A percentile compares a stretch with the other conserved stretches of the same genome.
These are phyloP conservation scores for Pseudogymnoascus sp. DNA, from an alignment of 2,329 filamentous ascomycete species.

Conservation along the genomic window DNA sequence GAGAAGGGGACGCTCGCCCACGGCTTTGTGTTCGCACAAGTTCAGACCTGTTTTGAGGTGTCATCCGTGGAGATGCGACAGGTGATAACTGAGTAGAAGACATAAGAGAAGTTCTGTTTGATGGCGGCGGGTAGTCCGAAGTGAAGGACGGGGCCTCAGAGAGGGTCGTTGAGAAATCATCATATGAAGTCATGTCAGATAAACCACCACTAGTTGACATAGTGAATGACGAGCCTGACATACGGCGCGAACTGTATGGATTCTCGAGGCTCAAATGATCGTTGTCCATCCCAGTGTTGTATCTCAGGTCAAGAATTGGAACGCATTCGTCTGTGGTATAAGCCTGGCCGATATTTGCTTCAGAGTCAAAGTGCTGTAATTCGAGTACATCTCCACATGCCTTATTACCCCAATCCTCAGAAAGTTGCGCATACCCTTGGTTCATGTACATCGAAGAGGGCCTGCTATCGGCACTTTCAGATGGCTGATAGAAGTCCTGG, in stretches of 20 bases:
- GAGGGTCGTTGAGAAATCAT: conserved; percentile 60
- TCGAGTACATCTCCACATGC: conserved; percentile 51
- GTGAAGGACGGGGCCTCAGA: conserved; percentile 62
- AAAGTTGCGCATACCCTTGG: conserved; percentile 5
- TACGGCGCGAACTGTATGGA: conserved; percentile 50
- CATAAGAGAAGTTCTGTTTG: conserved; percentile 64
- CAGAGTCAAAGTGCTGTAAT: conserved; percentile 48
- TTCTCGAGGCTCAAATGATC: conserved; percentile 46
- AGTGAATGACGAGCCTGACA: conserved; percentile 69
- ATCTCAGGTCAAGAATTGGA: conserved; percentile 55
- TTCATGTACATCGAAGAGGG: conserved; percentile 9
- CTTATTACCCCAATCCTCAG: conserved; percentile 48
- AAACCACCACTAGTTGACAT: conserved; percentile 60
- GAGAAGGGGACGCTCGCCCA: conserved; percentile 65
- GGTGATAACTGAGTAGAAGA: conserved; percentile 66
- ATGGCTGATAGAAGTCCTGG: conserved; percentile 49
- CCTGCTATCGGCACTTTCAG: conserved; percentile 45
- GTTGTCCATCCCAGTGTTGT: conserved; percentile 43
- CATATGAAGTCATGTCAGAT: conserved; percentile 64
- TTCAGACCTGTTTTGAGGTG: conserved; percentile 53
- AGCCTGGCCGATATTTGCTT: conserved; percentile 55
- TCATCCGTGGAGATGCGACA: conserved; percentile 63
- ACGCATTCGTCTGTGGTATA: conserved; percentile 58
- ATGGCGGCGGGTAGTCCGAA: conserved; percentile 54
- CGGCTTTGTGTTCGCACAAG: conserved; percentile 59